Evolutionary conservation across 768 basidiomycete genomes (phyloP), one percentile per base, ranked within the genome.

Genomic region (Strobilomyces dryophilus): DNA sequence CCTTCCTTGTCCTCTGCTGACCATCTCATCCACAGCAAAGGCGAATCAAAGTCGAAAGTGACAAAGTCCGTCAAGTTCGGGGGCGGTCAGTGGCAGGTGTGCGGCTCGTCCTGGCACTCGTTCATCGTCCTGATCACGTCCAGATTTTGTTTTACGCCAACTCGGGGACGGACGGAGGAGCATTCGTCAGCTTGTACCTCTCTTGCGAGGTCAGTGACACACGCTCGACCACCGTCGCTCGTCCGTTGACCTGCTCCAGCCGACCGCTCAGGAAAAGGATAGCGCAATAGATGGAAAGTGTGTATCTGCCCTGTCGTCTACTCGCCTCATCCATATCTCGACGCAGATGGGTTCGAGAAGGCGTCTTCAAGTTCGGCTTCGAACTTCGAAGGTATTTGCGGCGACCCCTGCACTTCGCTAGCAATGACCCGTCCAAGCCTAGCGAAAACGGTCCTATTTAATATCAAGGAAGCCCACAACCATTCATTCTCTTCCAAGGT

Each of bases 111-210:
- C 27, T 8, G 4, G 20, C 7, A 44, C 49, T 17, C 7, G 11
- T 11, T 15, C 17, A 8, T 35, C n/a, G n/a, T 11, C 7, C 9
- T 47, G 5, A 54, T 36, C 15, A n/a, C 36, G 1, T 12, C 49
- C 60, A 92, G 82, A 84, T 92, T 42, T 67, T 94, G 43, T 92
- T 92, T 71, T 94, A 93, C 64, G 79, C 90, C 6, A 92, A 91
- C 65, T 84, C 88, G 37, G 89, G 89, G 0, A 79, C 77, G 18
- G 72, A 76, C n/a, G 77, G 79, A 40, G 79, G 81, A 45, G 74
- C 73, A 3, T 87, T 79, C 61, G 79, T 90, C 31, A 89, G 87
- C 66, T 64, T 93, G 39, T 92, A 90, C 67, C 76, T 93, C 21
- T 86, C 86, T 10, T 91, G 90, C 55, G 89, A 92, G 74, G 90